These are phyloP conservation scores for Echinochloa phyllopogon DNA, from an alignment of 176 grass and related monocot genomes.

Conservation along the genomic window DNA sequence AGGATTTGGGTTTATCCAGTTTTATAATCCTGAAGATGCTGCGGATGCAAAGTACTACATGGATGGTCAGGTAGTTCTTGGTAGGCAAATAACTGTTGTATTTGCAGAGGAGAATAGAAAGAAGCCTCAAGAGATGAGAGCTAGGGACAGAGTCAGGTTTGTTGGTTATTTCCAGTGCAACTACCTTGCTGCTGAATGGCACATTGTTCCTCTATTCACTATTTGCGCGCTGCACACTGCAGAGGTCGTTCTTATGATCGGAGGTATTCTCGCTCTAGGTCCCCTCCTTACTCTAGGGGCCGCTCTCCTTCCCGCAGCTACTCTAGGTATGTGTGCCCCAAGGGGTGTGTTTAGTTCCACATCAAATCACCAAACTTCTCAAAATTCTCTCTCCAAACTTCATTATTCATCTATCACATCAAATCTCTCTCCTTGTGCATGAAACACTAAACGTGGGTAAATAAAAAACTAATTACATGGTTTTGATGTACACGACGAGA, in stretches of 20 bases:
- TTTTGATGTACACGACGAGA: too few species aligned
- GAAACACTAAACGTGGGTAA: too few species aligned
- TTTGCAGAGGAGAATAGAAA: conserved; percentile 96
- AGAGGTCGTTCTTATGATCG: conserved; percentile 52
- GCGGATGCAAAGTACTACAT: conserved; percentile 93
- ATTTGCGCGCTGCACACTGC: conserved; percentile 11
- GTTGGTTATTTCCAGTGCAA: neutral
- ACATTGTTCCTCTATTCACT: conserved; percentile 1
- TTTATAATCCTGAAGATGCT: conserved; percentile 79
- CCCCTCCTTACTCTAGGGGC: conserved; percentile 46
- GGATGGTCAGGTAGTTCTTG: conserved; percentile 93
- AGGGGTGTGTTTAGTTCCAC: too few species aligned
- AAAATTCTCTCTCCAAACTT: too few species aligned
- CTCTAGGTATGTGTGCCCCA: conserved; percentile 48
- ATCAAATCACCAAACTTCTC: too few species aligned
- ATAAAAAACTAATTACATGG: too few species aligned
- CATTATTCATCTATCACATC: too few species aligned
- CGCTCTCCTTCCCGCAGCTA: conserved; percentile 55
- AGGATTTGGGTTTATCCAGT: conserved; percentile 97
- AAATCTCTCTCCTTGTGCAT: too few species aligned
- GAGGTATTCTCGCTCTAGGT: conserved; percentile 46
- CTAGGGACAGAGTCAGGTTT: conserved; percentile 75
- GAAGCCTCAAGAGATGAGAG: conserved; percentile 85
- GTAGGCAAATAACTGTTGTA: conserved; percentile 87
- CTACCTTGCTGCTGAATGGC: neutral